These are phyloP conservation scores for Suillus occidentalis DNA, from an alignment of 768 basidiomycete species.

Conservation along the genomic window DNA sequence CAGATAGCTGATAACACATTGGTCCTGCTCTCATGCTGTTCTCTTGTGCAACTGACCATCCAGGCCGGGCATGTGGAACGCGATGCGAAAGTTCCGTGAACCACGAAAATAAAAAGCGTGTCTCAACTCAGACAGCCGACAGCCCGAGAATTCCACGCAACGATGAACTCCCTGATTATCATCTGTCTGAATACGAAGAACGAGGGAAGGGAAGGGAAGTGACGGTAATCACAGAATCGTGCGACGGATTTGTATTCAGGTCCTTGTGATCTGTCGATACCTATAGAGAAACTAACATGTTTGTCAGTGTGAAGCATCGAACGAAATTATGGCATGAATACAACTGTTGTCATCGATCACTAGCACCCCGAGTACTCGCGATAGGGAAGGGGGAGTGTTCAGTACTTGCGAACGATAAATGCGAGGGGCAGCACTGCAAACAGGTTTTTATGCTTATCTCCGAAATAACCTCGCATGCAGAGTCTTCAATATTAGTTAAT, in stretches of 20 bases:
- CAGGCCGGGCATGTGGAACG: neutral
- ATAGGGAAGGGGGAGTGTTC: no score
- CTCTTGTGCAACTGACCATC: no score
- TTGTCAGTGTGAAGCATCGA: neutral
- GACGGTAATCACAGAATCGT: neutral
- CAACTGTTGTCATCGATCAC: neutral
- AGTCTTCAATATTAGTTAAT: no score
- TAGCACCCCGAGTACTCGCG: neutral
- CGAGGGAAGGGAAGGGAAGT: neutral
- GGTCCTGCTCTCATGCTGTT: neutral
- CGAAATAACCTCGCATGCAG: no score
- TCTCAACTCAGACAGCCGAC: neutral
- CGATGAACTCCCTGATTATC: neutral
- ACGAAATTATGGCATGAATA: neutral
- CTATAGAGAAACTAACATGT: neutral
- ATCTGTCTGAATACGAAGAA: neutral
- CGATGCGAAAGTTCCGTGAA: neutral
- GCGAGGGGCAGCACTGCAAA: no score
- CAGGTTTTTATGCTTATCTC: no score
- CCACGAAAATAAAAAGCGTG: neutral
- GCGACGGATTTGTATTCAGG: neutral
- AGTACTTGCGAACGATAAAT: no score
- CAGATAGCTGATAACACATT: neutral
- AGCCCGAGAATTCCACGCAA: neutral
- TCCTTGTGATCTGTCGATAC: no score